Conservation (phyloP, 305 asterid genomes). For the Fraxinus latifolia region DNA sequence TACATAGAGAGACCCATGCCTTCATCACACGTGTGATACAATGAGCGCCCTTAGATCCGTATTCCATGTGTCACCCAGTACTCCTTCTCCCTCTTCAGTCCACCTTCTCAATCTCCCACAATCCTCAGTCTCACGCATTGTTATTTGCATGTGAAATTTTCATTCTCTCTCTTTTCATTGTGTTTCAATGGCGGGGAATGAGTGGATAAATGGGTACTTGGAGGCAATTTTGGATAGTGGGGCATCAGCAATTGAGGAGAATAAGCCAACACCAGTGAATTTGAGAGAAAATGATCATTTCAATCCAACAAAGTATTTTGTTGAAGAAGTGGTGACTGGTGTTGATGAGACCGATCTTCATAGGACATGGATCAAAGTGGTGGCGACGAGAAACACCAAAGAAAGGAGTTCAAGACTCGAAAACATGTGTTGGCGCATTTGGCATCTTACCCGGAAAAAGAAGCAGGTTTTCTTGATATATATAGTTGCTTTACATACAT, state of each 20-base stretch:
- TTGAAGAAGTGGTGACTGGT: conserved; percentile 82
- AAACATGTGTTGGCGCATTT: conserved; percentile 97
- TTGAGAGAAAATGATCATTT: conserved; percentile 40
- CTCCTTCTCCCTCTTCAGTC: conserved; percentile 40
- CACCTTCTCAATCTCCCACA: conserved; percentile 20
- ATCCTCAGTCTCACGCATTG: conserved; percentile 7
- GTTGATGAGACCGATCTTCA: conserved; percentile 90
- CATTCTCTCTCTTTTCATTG: not conserved
- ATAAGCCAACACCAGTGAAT: conserved; percentile 26
- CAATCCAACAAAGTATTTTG: conserved; percentile 82
- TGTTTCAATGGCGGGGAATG: conserved; percentile 72
- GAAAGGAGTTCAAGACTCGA: conserved; percentile 74
- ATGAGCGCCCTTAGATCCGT: conserved; percentile 18
- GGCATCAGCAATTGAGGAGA: conserved; percentile 55
- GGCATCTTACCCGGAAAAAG: conserved; percentile 90
- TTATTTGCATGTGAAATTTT: not conserved
- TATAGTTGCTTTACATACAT: not conserved
- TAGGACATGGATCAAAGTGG: conserved; percentile 91
- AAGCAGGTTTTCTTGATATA: conserved; percentile 51
- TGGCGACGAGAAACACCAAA: conserved; percentile 73
- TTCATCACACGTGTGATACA: not conserved
- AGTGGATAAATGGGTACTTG: conserved; percentile 88
- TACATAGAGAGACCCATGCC: not conserved
- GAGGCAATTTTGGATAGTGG: conserved; percentile 87
- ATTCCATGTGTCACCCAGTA: conserved; percentile 42